Conservation (phyloP, 2,329 filamentous ascomycete genomes). For the Neofusicoccum umdonicola region DNA sequence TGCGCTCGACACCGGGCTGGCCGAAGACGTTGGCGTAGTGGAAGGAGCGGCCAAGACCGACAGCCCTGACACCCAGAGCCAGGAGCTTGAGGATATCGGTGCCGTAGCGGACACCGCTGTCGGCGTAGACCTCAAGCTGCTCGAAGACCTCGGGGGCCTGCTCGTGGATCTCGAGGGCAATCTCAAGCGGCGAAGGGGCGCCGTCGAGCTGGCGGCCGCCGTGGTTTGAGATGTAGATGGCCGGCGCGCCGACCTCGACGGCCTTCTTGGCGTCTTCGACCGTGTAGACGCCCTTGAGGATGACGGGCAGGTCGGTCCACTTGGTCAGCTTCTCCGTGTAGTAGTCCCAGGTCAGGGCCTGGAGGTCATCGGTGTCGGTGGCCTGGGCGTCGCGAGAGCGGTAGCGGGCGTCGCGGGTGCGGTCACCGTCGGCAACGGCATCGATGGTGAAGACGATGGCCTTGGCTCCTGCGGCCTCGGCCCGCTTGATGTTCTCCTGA, state of each 20-base stretch:
- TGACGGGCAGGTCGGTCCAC: conserved; percentile 38
- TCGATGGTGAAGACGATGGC: conserved; percentile 43
- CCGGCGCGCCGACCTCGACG: conserved; percentile 35
- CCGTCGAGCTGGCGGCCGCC: conserved; percentile 43
- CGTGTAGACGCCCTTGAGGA: conserved; percentile 42
- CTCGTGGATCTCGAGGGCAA: conserved; percentile 72
- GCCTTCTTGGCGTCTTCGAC: conserved; percentile 39
- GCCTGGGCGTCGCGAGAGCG: conserved; percentile 32
- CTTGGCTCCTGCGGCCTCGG: conserved; percentile 37
- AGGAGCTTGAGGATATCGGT: conserved; percentile 39
- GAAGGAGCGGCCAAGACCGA: conserved; percentile 49
- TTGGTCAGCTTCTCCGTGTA: conserved; percentile 33
- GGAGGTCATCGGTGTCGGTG: conserved; percentile 30
- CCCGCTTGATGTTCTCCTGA: conserved; percentile 30
- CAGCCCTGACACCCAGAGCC: conserved; percentile 38
- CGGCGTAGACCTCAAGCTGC: conserved; percentile 40
- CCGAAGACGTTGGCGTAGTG: conserved; percentile 58
- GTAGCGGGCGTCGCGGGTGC: conserved; percentile 36
- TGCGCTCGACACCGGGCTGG: conserved; percentile 60
- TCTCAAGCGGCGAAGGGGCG: conserved; percentile 68
- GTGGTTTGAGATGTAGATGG: conserved; percentile 44
- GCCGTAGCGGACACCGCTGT: conserved; percentile 42
- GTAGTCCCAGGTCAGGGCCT: conserved; percentile 32
- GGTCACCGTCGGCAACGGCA: conserved; percentile 38
- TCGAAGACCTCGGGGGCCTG: conserved; percentile 40